Evolutionary conservation across 345 rosid species (phyloP).

Genomic region (Cardamine chenopodiifolia): DNA sequence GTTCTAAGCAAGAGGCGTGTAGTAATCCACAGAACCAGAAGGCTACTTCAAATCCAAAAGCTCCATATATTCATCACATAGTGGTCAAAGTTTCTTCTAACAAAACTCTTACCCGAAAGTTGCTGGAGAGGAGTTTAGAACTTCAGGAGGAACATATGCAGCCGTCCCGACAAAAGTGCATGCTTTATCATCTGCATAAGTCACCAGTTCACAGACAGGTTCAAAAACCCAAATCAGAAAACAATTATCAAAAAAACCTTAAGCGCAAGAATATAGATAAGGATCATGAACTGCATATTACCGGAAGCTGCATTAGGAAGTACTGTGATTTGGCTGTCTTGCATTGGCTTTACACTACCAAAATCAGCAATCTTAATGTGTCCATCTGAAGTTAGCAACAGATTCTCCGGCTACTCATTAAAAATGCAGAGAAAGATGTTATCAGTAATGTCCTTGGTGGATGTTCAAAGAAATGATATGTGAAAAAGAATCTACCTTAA

Average conservation of each 20-base stretch:
- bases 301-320: conserved; percentile 97
- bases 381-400: conserved; percentile 76
- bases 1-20: conserved; percentile 37
- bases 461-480: conserved; percentile 16
- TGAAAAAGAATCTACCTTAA: conserved; percentile 60
- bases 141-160: conserved; percentile 98
- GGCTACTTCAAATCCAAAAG: conserved; percentile 13
- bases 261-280: conserved; percentile 11
- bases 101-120: conserved; percentile 78
- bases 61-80: conserved; percentile 13
- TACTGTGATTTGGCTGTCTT: conserved; percentile 82
- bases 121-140: conserved; percentile 97
- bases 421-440: conserved; percentile 29
- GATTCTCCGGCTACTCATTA: conserved; percentile 87
- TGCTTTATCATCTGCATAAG: conserved; percentile 81
- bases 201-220: conserved; percentile 3
- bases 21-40: conserved; percentile 30
- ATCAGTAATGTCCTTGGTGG: conserved; percentile 14
- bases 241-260: neutral
- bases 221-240: conserved; percentile 12
- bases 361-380: conserved; percentile 96
- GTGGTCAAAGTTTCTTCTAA: neutral
- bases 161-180: conserved; percentile 97
- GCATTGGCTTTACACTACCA: conserved; percentile 99
- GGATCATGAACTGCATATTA: conserved; percentile 26